Base-by-base conservation (phyloP, 192 early-diverging fungal genomes). In the Coemansia sp. region DNA sequence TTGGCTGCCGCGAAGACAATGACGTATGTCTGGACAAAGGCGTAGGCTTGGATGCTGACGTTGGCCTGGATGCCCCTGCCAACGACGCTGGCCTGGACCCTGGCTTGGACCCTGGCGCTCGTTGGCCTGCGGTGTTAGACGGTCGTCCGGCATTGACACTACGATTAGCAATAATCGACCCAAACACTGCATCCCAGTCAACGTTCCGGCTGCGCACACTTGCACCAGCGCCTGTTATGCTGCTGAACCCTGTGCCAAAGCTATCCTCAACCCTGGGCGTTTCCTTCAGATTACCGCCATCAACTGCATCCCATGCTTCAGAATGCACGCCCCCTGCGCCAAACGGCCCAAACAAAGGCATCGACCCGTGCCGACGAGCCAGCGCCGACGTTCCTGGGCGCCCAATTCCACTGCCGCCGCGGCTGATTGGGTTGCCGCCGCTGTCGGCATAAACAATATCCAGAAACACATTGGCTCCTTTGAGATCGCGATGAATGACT, bases 401-500 rank as follows among this genome's bases (percentile, higher is more conserved):
- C 6, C 75, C 69, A 32, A 76, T 59, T 22, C 64, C 66, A 53
- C 71, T 68, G 32, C 51, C 68, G 24, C 60, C 41, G 38, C 71
- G 62, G 54, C 75, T 71, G 24, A 75, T 66, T 18, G 66, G 64
- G 32, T 70, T 66, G 24, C 73, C 68, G 16, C 69, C 68, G 47
- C 67, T 79, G 48, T 75, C 75, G 0, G 66, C 62, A 16, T 65
- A 71, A 16, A 65, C 61, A 22, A 74, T 59, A 57, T 91, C 90
- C 61, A 92, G 69, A 64, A 92, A 92, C 65, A 89, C 87, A 59
- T 92, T 92, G 63, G 88, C 86, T 14, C 93, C 93, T 62, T 98
- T 98, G 35, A 98, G 63, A 66, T 98, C 95, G 11, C 95, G 85
- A 74, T 92, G 90, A 43, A 93, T 92, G 76, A 78, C 67, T 1